A percentile compares a stretch with the other conserved stretches of the same genome.
Evolutionary conservation across 371 early-diverging fungal genomes (phyloP).

Genomic region (Mucor irregularis): DNA sequence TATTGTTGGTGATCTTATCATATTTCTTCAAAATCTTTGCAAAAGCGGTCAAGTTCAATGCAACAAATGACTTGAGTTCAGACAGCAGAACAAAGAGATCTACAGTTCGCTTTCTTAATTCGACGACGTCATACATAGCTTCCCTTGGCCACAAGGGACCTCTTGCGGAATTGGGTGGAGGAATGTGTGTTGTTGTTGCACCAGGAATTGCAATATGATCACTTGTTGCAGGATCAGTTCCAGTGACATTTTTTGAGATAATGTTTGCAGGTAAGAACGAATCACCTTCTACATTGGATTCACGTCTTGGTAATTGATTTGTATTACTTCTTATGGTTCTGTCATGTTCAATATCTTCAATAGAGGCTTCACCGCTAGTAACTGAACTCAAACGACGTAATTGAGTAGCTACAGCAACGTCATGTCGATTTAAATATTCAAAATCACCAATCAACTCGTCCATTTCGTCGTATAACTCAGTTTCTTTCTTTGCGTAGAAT

Average conservation of each 20-base stretch:
- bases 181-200: background rate
- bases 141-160: conserved; percentile 20
- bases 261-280: conserved; percentile 46
- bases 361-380: background rate
- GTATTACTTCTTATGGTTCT: conserved; percentile 14
- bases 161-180: conserved; percentile 4
- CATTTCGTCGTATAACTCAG: conserved; percentile 69
- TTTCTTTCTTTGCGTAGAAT: conserved; percentile 85
- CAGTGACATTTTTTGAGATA: conserved; percentile 39
- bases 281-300: conserved; percentile 39
- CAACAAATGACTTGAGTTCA: conserved; percentile 88
- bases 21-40: conserved; percentile 95
- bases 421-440: conserved; percentile 15
- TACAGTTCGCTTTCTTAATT: conserved; percentile 49
- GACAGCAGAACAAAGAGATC: conserved; percentile 79
- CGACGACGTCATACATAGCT: conserved; percentile 38
- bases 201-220: background rate
- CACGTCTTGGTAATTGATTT: conserved; percentile 38
- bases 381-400: conserved; percentile 6
- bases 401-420: background rate
- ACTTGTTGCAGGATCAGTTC: conserved; percentile 21
- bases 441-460: conserved; percentile 51
- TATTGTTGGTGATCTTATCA: conserved; percentile 84
- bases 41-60: conserved; percentile 94
- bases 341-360: background rate